Conservation (phyloP, 2,329 filamentous ascomycete species). For the Tolypocladium cylindrosporum region DNA sequence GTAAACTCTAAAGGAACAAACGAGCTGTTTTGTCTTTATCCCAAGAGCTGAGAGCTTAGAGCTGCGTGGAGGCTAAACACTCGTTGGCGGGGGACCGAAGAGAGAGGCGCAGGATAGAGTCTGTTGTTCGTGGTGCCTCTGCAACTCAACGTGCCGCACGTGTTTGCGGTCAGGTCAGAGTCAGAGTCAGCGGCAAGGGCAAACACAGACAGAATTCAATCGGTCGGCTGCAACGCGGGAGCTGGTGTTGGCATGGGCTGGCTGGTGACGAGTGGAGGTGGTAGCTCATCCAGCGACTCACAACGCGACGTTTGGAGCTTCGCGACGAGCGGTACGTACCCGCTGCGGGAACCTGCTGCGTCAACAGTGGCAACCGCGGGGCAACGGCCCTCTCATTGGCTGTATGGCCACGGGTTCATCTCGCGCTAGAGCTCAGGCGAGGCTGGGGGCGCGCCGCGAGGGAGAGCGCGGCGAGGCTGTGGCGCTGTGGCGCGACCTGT, state of each 20-base stretch:
- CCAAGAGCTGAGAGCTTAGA: background rate
- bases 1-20: background rate
- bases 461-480: background rate
- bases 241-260: slow-evolving; percentile 1
- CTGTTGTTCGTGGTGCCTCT: background rate
- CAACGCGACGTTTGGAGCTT: slow-evolving; percentile 10
- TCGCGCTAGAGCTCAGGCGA: slow-evolving; percentile 4
- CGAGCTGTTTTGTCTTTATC: background rate
- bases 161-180: background rate
- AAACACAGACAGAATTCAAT: background rate
- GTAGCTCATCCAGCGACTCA: slow-evolving; percentile 8
- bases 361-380: slow-evolving; percentile 46
- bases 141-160: background rate
- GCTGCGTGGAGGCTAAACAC: background rate
- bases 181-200: background rate
- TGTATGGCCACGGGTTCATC: slow-evolving; percentile 5
- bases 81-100: background rate
- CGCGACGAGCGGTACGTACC: slow-evolving; percentile 3
- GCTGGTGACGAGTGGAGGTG: background rate
- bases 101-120: background rate
- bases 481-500: slow-evolving; percentile 8
- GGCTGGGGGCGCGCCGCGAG: background rate
- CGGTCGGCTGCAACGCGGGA: background rate
- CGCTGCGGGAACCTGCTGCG: slow-evolving; percentile 2
- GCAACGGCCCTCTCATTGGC: slow-evolving; percentile 45